phyloP scores from a whole-genome alignment of 1,139 yeast genomes.

The Saccharomyces pastorianus region DNA sequence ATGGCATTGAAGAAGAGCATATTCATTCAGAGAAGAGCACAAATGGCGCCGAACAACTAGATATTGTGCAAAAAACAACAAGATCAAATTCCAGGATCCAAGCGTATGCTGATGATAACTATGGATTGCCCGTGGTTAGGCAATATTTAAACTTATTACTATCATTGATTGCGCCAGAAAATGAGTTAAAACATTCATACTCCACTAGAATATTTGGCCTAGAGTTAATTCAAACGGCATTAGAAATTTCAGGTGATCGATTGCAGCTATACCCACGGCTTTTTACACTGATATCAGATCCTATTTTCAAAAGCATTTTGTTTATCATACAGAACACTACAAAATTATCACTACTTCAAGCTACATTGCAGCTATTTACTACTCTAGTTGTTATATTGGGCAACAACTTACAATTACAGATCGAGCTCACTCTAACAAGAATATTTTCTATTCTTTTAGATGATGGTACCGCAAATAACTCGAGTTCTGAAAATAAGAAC shows the following conservation, averaged over 20 bases:
- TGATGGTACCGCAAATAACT: slow-evolving; percentile 11
- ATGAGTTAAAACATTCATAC: slow-evolving; percentile 79
- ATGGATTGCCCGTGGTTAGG: slow-evolving; percentile 35
- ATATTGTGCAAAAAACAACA: neutral
- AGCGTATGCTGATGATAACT: slow-evolving; percentile 18
- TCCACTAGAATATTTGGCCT: slow-evolving; percentile 79
- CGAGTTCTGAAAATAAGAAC: slow-evolving; percentile 19
- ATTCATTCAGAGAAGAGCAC: neutral
- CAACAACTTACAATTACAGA: slow-evolving; percentile 51
- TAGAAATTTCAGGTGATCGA: slow-evolving; percentile 71
- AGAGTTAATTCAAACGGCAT: slow-evolving; percentile 63
- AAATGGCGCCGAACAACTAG: neutral
- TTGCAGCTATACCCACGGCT: slow-evolving; percentile 61
- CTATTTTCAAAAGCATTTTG: slow-evolving; percentile 73
- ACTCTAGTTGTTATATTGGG: slow-evolving; percentile 58
- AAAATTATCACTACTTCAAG: slow-evolving; percentile 56
- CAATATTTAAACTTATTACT: slow-evolving; percentile 58
- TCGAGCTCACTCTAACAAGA: slow-evolving; percentile 56
- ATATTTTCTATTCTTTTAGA: slow-evolving; percentile 50
- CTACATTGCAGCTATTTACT: slow-evolving; percentile 67
- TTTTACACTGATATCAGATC: slow-evolving; percentile 63
- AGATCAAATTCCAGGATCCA: neutral
- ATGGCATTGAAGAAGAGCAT: neutral
- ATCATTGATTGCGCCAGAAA: slow-evolving; percentile 77
- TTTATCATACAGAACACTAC: slow-evolving; percentile 70